Evolutionary conservation across 2,329 filamentous ascomycete genomes (phyloP).

Genomic region (Arthrobotrys iridis): DNA sequence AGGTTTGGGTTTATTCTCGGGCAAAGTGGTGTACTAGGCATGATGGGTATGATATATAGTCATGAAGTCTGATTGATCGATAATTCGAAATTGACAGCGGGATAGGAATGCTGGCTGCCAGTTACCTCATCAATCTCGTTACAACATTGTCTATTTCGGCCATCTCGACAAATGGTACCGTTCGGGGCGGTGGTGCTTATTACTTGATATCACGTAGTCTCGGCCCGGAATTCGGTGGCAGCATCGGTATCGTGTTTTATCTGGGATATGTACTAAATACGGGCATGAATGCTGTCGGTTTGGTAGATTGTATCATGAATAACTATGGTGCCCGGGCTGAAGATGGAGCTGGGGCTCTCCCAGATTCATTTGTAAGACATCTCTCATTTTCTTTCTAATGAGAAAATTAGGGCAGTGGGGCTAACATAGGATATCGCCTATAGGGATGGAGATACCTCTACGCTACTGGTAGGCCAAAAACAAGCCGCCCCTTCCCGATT

Average conservation of each 20-base stretch:
- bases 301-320: constrained; percentile 82
- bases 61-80: not conserved
- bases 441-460: constrained; percentile 82
- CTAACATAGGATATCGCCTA: constrained; percentile 62
- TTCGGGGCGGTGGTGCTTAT: constrained; percentile 86
- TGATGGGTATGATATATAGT: constrained; percentile 75
- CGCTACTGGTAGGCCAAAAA: constrained; percentile 69
- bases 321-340: constrained; percentile 73
- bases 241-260: constrained; percentile 88
- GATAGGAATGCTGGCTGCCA: constrained; percentile 64
- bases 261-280: constrained; percentile 90
- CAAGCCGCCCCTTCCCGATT: not conserved
- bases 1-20: constrained; percentile 86
- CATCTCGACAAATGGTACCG: constrained; percentile 88
- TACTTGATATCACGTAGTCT: constrained; percentile 87
- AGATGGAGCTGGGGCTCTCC: constrained; percentile 70
- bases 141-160: constrained; percentile 87
- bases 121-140: constrained; percentile 80
- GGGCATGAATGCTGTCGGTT: constrained; percentile 84
- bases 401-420: not conserved
- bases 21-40: constrained; percentile 80
- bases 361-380: constrained; percentile 63
- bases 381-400: not conserved
- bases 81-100: not conserved
- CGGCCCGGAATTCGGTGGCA: constrained; percentile 87